These are phyloP conservation scores for Peronospora belbahrii DNA, from an alignment of 352 stramenopile genomes.

Conservation along the genomic window DNA sequence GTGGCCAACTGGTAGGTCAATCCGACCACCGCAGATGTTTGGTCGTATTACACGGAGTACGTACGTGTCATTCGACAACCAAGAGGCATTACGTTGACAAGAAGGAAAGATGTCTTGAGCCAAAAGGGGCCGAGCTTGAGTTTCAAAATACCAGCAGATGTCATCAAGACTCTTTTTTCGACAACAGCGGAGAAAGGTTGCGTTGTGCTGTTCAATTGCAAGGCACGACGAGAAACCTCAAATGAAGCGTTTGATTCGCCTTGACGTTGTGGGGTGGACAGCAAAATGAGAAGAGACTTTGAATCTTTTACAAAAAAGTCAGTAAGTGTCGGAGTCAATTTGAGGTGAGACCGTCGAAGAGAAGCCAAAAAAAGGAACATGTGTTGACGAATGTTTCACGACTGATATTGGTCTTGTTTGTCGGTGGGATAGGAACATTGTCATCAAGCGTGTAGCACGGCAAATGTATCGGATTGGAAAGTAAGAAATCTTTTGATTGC, in stretches of 20 bases:
- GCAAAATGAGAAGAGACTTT: background rate
- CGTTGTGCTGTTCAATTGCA: background rate
- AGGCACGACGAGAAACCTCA: background rate
- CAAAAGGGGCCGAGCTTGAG: constrained; percentile 9
- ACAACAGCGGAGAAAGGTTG: background rate
- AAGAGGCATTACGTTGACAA: constrained; percentile 6
- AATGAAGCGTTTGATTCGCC: background rate
- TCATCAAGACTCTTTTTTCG: background rate
- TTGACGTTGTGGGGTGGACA: background rate
- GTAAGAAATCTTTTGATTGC: too few relatives aligned
- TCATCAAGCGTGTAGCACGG: too few relatives aligned
- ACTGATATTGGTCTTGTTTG: too few relatives aligned
- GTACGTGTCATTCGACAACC: background rate
- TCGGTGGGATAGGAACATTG: too few relatives aligned
- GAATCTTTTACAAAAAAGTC: background rate
- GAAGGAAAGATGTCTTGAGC: constrained; percentile 6
- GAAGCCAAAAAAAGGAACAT: too few relatives aligned
- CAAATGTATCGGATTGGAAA: too few relatives aligned
- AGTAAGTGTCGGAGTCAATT: too few relatives aligned
- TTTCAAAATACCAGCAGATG: constrained; percentile 4
- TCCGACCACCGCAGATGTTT: constrained; percentile 1
- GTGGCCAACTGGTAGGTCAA: constrained; percentile 7
- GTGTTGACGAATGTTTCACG: too few relatives aligned
- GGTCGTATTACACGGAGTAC: constrained; percentile 7
- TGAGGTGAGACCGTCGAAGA: too few relatives aligned